These are phyloP conservation scores for Harrya chromipes DNA, from an alignment of 768 basidiomycete species.

Conservation along the genomic window DNA sequence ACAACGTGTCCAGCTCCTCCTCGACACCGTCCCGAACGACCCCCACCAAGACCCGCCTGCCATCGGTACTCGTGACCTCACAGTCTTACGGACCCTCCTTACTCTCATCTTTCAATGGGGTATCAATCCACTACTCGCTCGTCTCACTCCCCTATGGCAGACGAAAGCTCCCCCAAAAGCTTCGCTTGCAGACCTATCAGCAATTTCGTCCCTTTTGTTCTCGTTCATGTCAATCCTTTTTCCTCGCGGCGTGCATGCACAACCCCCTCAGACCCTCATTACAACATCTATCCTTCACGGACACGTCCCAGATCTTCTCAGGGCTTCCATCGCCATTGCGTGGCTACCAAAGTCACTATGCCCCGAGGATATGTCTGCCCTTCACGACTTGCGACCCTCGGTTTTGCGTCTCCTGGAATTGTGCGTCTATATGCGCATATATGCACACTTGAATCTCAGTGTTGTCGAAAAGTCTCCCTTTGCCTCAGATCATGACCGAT, in stretches of 20 bases:
- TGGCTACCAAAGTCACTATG: slow-evolving; percentile 64
- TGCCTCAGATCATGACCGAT: slow-evolving; percentile 62
- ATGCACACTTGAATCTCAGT: slow-evolving; percentile 9
- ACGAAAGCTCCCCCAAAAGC: slow-evolving; percentile 33
- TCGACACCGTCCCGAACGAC: slow-evolving; percentile 24
- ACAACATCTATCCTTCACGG: slow-evolving; percentile 54
- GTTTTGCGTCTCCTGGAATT: slow-evolving; percentile 56
- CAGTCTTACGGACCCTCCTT: slow-evolving; percentile 57
- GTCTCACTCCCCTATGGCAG: slow-evolving; percentile 39
- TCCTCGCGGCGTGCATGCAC: slow-evolving; percentile 46
- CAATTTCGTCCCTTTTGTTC: slow-evolving; percentile 41
- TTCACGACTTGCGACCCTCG: slow-evolving; percentile 48
- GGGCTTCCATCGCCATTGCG: slow-evolving; percentile 59
- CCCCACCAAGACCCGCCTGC: slow-evolving; percentile 13
- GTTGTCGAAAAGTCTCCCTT: slow-evolving; percentile 45
- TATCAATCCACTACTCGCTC: slow-evolving; percentile 48
- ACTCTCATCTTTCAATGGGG: slow-evolving; percentile 75
- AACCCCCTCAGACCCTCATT: slow-evolving; percentile 56
- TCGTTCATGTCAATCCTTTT: slow-evolving; percentile 52
- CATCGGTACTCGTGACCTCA: slow-evolving; percentile 67
- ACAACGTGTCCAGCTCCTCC: slow-evolving; percentile 43
- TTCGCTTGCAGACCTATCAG: slow-evolving; percentile 40
- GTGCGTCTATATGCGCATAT: slow-evolving; percentile 43
- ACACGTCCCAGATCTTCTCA: slow-evolving; percentile 57
- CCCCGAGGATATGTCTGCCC: slow-evolving; percentile 35